Evolutionary conservation across 225 moss, liverwort and hornwort species (phyloP), one percentile per base, ranked within the genome.

Genomic region (Straminergon stramineum): DNA sequence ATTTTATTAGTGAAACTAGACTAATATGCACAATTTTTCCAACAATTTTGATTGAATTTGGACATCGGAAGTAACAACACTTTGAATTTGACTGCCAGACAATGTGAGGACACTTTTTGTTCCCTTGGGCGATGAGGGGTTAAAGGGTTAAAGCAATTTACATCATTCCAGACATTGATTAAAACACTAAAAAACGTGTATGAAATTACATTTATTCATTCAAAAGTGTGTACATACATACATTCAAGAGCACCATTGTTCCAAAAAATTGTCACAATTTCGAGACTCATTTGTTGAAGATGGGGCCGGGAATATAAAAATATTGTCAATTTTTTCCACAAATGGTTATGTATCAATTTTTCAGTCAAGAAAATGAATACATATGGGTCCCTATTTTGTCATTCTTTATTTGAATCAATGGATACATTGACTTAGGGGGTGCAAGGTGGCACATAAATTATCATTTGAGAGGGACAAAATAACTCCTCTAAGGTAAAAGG

Each of bases 101-200:
- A n/a, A n/a, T n/a, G n/a, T n/a, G n/a, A n/a, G n/a, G n/a, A n/a
- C n/a, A n/a, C n/a, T n/a, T n/a, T n/a, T n/a, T n/a, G n/a, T n/a
- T n/a, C n/a, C n/a, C n/a, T n/a, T n/a, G n/a, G n/a, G n/a, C n/a
- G n/a, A n/a, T n/a, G n/a, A n/a, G n/a, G n/a, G n/a, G n/a, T n/a
- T n/a, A n/a, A n/a, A n/a, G 48, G 48, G 48, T 48, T 48, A 48
- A 28, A 45, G 10, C 45, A 43, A 45, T 43, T 71, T 4, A 30
- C 74, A 51, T 51, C 48, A 48, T 48, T 48, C 5, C 13, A 31
- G 34, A 22, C 8, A 77, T 43, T 76, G 13, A 51, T 75, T 32
- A 18, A 18, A 75, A 32, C 3, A 12, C 1, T n/a, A 1, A 0
- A 75, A 52, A 52, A 32, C 20, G 20, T 0, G 20, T 0, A 52